Percentiles rank a stretch among this genome's conserved stretches.
Evolutionary conservation across 2,329 filamentous ascomycete species (phyloP).

Genomic region (Colletotrichum sidae): DNA sequence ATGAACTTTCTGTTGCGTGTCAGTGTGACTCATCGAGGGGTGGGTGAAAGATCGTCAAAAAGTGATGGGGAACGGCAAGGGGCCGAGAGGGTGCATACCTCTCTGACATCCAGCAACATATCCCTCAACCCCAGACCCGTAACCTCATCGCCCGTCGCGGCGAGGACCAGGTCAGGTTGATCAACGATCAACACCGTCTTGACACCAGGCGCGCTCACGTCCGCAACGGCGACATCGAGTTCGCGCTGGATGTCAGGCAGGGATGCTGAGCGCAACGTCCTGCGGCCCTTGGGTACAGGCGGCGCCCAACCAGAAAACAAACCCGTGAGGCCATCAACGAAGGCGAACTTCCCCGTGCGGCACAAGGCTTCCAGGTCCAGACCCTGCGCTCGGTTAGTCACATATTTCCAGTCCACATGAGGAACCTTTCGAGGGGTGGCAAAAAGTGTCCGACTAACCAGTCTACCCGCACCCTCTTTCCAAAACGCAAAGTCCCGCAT

Average conservation of each 20-base stretch:
- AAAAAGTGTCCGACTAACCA: conserved; percentile 61
- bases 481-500: conserved; percentile 83
- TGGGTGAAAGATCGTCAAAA: not conserved
- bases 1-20: conserved; percentile 65
- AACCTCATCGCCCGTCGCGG: conserved; percentile 61
- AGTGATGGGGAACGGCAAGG: not conserved
- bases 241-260: conserved; percentile 52
- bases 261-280: conserved; percentile 45
- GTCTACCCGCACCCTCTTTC: conserved; percentile 75
- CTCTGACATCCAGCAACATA: conserved; percentile 68
- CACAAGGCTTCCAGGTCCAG: conserved; percentile 74
- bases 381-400: conserved; percentile 58
- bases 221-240: conserved; percentile 54
- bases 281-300: conserved; percentile 29
- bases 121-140: conserved; percentile 62
- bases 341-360: conserved; percentile 71
- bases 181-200: conserved; percentile 73
- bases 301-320: conserved; percentile 55
- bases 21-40: conserved; percentile 9
- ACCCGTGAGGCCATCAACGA: conserved; percentile 79
- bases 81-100: conserved; percentile 60
- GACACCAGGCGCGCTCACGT: conserved; percentile 51
- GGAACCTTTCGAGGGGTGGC: not conserved
- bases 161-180: conserved; percentile 73
- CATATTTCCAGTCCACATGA: not conserved